phyloP scores from a whole-genome alignment of 805 yeast species.

The Monosporozyma yasuniensis region DNA sequence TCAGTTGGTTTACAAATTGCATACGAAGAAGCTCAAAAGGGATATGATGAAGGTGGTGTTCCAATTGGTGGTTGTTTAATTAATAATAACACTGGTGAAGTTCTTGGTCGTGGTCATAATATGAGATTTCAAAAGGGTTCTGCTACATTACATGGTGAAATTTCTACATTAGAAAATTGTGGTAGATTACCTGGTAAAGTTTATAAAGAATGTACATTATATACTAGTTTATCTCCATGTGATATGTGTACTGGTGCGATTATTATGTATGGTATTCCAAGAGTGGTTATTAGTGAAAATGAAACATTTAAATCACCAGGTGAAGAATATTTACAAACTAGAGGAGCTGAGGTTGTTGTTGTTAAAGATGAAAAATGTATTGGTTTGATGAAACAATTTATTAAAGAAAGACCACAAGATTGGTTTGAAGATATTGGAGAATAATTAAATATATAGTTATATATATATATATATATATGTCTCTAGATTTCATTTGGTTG shows the following conservation, averaged over 20 bases:
- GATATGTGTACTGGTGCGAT: slow-evolving; percentile 95
- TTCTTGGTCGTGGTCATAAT: slow-evolving; percentile 86
- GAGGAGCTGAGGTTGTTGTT: slow-evolving; percentile 69
- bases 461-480: background rate
- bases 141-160: slow-evolving; percentile 87
- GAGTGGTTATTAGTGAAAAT: slow-evolving; percentile 88
- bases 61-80: slow-evolving; percentile 52
- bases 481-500: slow-evolving; percentile 5
- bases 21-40: slow-evolving; percentile 57
- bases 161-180: slow-evolving; percentile 78
- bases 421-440: slow-evolving; percentile 79
- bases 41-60: slow-evolving; percentile 79
- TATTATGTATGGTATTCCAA: slow-evolving; percentile 73
- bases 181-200: slow-evolving; percentile 76
- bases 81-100: slow-evolving; percentile 55
- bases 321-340: slow-evolving; percentile 56
- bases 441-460: slow-evolving; percentile 7
- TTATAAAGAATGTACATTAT: slow-evolving; percentile 81
- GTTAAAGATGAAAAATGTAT: slow-evolving; percentile 53
- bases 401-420: slow-evolving; percentile 63
- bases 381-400: slow-evolving; percentile 68
- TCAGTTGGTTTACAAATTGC: slow-evolving; percentile 59
- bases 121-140: slow-evolving; percentile 78
- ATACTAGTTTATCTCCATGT: slow-evolving; percentile 89
- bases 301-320: slow-evolving; percentile 67